Base-by-base conservation (phyloP, 306 rosid species). In the Lathyrus sativus region DNA sequence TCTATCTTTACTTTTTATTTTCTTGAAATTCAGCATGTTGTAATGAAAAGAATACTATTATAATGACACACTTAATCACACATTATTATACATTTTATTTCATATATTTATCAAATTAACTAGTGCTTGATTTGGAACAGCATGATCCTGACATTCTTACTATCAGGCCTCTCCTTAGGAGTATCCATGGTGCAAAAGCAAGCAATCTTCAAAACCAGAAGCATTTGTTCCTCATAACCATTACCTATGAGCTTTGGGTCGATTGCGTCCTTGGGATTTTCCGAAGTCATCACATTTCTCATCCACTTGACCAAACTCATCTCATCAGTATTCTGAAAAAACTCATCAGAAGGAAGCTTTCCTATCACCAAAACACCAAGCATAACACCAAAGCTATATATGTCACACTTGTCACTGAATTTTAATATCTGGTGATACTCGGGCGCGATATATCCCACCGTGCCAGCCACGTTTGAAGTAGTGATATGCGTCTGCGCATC, bases 391-490 rank as follows among this genome's bases (percentile, higher is more conserved):
- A 79, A 95, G 68, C 95, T 86, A 69, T 84, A 95, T 9, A 90
- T 87, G 7, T 95, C 99, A 67, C 99, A 95, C 87, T 79, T 95
- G 74, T 95, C 96, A 12, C 91, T 90, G 80, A 95, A 90, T 82
- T 88, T 95, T 9, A 90, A 56, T 2, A 84, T 88, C 74, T 90
- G 97, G 41, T 90, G 96, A 78, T 90, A 90, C 76, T 95, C 99
- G 0, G 99, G 99, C 6, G 99, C 89, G 5, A 95, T 88, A 24
- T 88, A 95, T 0, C 99, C 97, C 29, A 88, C 83, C 1, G 96
- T 88, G 3, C 99, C 99, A 0, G 97, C 97, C 9, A 90, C 86
- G 3, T 82, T 78, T 0, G 96, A 95, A 54, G 90, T 71, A 9
- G 89, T 72, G 44, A 95, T 76, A 54, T 90, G 99, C 0, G 99